Percentiles rank a stretch among this genome's conserved stretches.
Evolutionary conservation across 1,284 basidiomycete genomes (phyloP).

Genomic region (Veloboletus limbatus): DNA sequence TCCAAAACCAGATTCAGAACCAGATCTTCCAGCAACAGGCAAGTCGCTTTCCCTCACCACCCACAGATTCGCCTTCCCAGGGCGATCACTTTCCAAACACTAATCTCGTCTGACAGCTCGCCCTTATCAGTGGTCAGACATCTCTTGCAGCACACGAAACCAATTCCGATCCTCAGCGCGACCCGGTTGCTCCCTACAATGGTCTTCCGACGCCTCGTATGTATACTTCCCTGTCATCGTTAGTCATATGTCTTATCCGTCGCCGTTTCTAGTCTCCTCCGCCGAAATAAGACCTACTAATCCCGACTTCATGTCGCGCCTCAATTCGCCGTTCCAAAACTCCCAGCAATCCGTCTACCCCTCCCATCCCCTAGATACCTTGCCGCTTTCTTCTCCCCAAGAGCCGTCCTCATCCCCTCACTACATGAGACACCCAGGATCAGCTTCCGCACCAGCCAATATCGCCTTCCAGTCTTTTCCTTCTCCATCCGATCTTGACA

Average conservation of each 20-base stretch:
- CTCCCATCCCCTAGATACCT: slow-evolving; percentile 21
- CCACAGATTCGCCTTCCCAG: neutral
- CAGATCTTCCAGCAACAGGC: slow-evolving; percentile 86
- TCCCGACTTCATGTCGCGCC: slow-evolving; percentile 61
- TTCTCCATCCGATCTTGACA: slow-evolving; percentile 56
- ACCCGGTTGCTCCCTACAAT: slow-evolving; percentile 42
- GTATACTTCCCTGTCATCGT: slow-evolving; percentile 25
- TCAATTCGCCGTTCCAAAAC: slow-evolving; percentile 46
- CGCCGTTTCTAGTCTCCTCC: slow-evolving; percentile 49
- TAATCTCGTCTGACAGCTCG: slow-evolving; percentile 49
- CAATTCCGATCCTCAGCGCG: slow-evolving; percentile 37
- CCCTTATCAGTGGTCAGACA: slow-evolving; percentile 61
- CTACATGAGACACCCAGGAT: slow-evolving; percentile 39
- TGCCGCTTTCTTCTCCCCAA: slow-evolving; percentile 30
- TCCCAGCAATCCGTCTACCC: slow-evolving; percentile 31
- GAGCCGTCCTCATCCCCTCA: slow-evolving; percentile 24
- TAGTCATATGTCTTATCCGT: slow-evolving; percentile 8
- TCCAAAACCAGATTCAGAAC: slow-evolving; percentile 78
- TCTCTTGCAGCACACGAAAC: slow-evolving; percentile 35
- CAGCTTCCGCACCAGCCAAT: slow-evolving; percentile 60
- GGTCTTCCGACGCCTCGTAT: slow-evolving; percentile 73
- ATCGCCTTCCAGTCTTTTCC: slow-evolving; percentile 51
- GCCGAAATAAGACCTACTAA: slow-evolving; percentile 61
- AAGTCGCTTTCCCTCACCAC: slow-evolving; percentile 17
- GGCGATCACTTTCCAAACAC: slow-evolving; percentile 12